These are phyloP conservation scores for Mycena venus DNA, from an alignment of 768 basidiomycete species.

Conservation along the genomic window DNA sequence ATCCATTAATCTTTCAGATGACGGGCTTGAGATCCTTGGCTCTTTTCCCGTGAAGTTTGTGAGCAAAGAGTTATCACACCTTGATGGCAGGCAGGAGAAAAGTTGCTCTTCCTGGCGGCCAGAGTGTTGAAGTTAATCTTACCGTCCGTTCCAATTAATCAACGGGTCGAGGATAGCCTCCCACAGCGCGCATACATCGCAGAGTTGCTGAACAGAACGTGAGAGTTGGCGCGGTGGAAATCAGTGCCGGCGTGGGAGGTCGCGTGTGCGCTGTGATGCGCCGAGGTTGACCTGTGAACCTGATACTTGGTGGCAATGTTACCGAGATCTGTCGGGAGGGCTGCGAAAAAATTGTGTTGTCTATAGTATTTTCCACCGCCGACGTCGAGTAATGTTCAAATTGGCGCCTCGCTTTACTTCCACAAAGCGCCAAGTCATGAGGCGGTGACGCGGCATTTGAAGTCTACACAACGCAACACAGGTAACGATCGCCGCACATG, in stretches of 20 bases:
- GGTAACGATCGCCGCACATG: background rate
- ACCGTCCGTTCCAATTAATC: too few relatives aligned
- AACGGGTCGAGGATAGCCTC: background rate
- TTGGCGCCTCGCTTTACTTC: background rate
- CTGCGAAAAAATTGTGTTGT: too few relatives aligned
- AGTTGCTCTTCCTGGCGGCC: too few relatives aligned
- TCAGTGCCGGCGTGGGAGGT: slow-evolving; percentile 5
- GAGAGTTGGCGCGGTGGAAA: background rate
- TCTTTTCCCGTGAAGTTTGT: background rate
- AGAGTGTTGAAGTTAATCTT: too few relatives aligned
- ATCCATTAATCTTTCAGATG: background rate
- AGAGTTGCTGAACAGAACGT: background rate
- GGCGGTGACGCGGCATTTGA: background rate
- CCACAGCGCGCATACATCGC: background rate
- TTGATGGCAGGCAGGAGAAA: too few relatives aligned
- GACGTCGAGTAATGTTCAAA: background rate
- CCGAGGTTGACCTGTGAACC: background rate
- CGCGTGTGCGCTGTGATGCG: background rate
- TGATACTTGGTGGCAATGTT: too few relatives aligned
- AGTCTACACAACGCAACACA: background rate
- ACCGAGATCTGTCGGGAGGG: too few relatives aligned
- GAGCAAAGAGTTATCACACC: too few relatives aligned
- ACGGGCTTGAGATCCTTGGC: background rate
- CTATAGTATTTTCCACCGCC: background rate
- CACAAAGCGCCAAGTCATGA: background rate